Conservation (phyloP, 2,329 filamentous ascomycete species). For the Botrytis squamosa region DNA sequence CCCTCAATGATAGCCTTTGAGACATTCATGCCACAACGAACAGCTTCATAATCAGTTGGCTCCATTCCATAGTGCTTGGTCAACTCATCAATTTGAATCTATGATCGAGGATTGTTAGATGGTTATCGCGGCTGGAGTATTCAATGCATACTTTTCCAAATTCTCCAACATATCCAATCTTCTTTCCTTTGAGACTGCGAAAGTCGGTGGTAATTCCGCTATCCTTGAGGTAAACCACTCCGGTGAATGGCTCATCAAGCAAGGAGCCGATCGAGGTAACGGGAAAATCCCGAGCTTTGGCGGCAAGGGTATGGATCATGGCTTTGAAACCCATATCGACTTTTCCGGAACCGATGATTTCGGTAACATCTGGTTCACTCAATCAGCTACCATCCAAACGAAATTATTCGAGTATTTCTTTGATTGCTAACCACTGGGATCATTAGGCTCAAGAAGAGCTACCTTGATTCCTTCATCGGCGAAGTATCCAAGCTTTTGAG, state of each 20-base stretch:
- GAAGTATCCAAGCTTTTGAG: slow-evolving; percentile 73
- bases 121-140: neutral
- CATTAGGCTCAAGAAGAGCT: slow-evolving; percentile 73
- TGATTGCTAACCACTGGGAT: slow-evolving; percentile 60
- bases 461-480: slow-evolving; percentile 75
- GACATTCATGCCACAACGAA: slow-evolving; percentile 80
- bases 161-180: slow-evolving; percentile 76
- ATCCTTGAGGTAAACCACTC: slow-evolving; percentile 72
- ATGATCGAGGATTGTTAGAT: neutral
- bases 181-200: slow-evolving; percentile 70
- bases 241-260: slow-evolving; percentile 77
- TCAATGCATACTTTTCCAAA: slow-evolving; percentile 59
- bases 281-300: slow-evolving; percentile 73
- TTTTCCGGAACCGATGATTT: slow-evolving; percentile 75
- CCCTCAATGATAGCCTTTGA: slow-evolving; percentile 72
- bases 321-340: slow-evolving; percentile 79
- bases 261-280: slow-evolving; percentile 71
- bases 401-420: neutral
- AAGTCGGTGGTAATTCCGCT: slow-evolving; percentile 76
- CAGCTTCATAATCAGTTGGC: slow-evolving; percentile 69
- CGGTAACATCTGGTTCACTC: slow-evolving; percentile 64
- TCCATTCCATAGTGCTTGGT: slow-evolving; percentile 76
- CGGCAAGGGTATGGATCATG: slow-evolving; percentile 79
- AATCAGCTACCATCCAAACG: neutral
- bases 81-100: slow-evolving; percentile 80